Base-by-base conservation (phyloP, 2,329 filamentous ascomycete species). In the Penicillium aurantiogriseum region DNA sequence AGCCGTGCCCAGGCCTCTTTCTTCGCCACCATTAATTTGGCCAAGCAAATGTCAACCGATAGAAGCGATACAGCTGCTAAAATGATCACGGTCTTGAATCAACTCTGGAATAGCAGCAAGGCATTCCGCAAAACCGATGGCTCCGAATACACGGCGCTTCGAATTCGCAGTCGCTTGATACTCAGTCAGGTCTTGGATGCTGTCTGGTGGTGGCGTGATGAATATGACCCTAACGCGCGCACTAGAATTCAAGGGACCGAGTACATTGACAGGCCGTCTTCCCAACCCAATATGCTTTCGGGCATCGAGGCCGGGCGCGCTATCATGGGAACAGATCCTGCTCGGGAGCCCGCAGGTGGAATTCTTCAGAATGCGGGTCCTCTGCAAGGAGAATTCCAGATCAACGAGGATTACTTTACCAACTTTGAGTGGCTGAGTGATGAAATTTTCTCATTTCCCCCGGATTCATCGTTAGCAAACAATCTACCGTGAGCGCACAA, bases 161-260 rank as follows among this genome's bases (percentile, higher is more conserved):
- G 76, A 5, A 74, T 78, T 31, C 70, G 76, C 13, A 74, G 73
- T 54, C 73, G 76, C 11, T 60, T 78, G 13, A 67, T 68, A 0
- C 64, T 75, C 7, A 74, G 75, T 54, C 67, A 70, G 9, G 65
- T 77, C 5, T 61, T 77, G 19, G 76, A 78, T 60, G 62, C 69
- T 11, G 67, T 77, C 23, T 76, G 75, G 68, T 78, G 76, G 76
- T 78, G 75, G 74, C 70, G 75, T 7, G 76, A 78, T 46, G 76
- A 78, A 51, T 75, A 71, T 51, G 75, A 74, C 38, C 61, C 65
- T 5, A 63, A 66, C 9, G 52, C 64, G n/a, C 64, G 68, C 44
- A 31, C 51, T 13, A 59, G 55, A 48, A 39, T 50, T 10, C 51
- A 51, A 29, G 56, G 60, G 2, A 54, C 54, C 2, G 68, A 63